These are phyloP conservation scores for Trichophyton mentagrophytes DNA, from an alignment of 2,329 filamentous ascomycete species.

Conservation along the genomic window DNA sequence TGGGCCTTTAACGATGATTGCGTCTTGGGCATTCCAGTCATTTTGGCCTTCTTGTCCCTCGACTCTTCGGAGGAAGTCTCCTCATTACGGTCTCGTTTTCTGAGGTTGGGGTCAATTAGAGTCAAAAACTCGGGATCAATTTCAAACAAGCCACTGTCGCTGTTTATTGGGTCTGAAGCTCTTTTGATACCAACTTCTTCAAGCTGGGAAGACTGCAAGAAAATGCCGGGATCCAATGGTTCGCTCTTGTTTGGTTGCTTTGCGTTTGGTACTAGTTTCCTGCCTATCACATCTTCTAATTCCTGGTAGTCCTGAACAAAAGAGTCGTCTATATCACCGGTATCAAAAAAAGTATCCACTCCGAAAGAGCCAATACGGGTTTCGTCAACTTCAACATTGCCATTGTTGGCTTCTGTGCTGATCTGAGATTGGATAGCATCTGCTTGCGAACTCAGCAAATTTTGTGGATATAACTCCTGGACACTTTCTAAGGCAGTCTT, in stretches of 20 bases:
- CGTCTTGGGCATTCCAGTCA: slow-evolving; percentile 5
- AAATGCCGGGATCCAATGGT: background rate
- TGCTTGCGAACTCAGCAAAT: slow-evolving; percentile 45
- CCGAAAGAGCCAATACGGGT: slow-evolving; percentile 41
- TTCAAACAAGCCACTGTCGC: slow-evolving; percentile 23
- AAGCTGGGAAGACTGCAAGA: slow-evolving; percentile 14
- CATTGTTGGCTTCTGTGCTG: background rate
- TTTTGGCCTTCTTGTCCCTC: background rate
- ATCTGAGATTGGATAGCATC: slow-evolving; percentile 9
- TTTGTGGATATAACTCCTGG: slow-evolving; percentile 69
- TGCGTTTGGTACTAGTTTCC: too few species aligned
- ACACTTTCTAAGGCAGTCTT: slow-evolving; percentile 72
- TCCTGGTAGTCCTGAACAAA: background rate
- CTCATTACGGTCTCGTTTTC: background rate
- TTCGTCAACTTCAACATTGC: slow-evolving; percentile 50
- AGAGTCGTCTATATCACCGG: slow-evolving; percentile 19
- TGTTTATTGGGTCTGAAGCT: slow-evolving; percentile 15
- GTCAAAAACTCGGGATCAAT: slow-evolving; percentile 22
- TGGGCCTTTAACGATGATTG: slow-evolving; percentile 16
- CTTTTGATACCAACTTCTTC: slow-evolving; percentile 19
- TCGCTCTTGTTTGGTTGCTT: background rate
- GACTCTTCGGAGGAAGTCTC: background rate
- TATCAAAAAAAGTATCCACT: slow-evolving; percentile 23
- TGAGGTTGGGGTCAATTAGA: slow-evolving; percentile 10
- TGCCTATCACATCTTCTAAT: background rate